Percentiles rank a stretch among this genome's conserved stretches.
Evolutionary conservation across 2,329 filamentous ascomycete species (phyloP).

Genomic region (Talaromyces sp.): DNA sequence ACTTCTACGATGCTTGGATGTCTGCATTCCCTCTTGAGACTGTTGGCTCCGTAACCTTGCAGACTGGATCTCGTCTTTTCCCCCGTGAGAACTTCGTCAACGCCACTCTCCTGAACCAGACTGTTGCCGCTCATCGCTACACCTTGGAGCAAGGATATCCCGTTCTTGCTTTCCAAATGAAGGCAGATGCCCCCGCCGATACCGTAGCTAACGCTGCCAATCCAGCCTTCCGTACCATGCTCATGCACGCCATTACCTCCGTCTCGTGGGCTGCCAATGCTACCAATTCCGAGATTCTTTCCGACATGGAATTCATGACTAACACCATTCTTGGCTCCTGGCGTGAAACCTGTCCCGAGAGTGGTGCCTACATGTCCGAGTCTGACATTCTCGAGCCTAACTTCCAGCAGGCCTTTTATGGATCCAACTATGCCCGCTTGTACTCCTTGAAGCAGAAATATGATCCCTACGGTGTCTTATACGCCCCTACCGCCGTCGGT

Average conservation of each 20-base stretch:
- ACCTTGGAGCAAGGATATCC: constrained; percentile 27
- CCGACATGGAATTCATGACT: constrained; percentile 24
- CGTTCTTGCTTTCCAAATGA: constrained; percentile 34
- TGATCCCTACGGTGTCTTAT: constrained; percentile 43
- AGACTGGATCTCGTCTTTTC: constrained; percentile 34
- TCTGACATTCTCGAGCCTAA: constrained; percentile 41
- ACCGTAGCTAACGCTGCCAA: constrained; percentile 38
- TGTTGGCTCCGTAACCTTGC: constrained; percentile 23
- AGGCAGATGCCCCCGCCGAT: constrained; percentile 24
- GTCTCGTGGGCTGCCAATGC: constrained; percentile 24
- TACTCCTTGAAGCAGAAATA: constrained; percentile 41
- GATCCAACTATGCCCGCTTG: constrained; percentile 39
- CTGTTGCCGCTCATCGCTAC: constrained; percentile 25
- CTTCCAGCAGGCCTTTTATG: constrained; percentile 44
- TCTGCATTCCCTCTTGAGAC: constrained; percentile 29
- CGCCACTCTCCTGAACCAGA: constrained; percentile 23
- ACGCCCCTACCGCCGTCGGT: constrained; percentile 8
- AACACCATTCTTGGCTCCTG: constrained; percentile 21
- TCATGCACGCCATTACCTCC: constrained; percentile 35
- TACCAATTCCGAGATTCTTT: constrained; percentile 37
- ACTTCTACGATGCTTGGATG: constrained; percentile 29
- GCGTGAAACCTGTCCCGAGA: constrained; percentile 26
- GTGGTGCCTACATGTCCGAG: constrained; percentile 44
- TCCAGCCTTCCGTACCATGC: constrained; percentile 37
- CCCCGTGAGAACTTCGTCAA: constrained; percentile 34